Percentiles rank a stretch among this genome's conserved stretches.
phyloP scores from a whole-genome alignment of 2,329 filamentous ascomycete genomes.

The Talaromyces sp. region DNA sequence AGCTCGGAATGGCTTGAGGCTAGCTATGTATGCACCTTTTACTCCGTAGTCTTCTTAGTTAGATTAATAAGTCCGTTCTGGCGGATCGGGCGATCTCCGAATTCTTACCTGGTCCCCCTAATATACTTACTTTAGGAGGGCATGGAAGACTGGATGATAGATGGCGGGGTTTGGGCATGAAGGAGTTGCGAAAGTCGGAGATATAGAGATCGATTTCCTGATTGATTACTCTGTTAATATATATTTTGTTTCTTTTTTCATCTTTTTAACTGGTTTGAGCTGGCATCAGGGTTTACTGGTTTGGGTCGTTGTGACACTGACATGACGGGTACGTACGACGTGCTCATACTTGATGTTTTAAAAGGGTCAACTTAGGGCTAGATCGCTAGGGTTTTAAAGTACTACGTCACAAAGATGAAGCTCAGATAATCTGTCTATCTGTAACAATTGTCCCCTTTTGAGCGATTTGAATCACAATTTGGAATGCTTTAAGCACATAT shows the following conservation, averaged over 20 bases:
- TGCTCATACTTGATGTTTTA: no score
- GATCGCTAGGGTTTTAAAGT: neutral
- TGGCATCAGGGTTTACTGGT: neutral
- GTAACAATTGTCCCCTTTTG: neutral
- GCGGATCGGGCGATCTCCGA: conserved; percentile 1
- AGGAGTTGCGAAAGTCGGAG: neutral
- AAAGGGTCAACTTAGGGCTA: neutral
- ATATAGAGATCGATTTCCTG: neutral
- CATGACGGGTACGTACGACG: no score
- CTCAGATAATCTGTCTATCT: neutral
- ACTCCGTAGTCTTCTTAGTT: neutral
- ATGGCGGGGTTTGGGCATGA: neutral
- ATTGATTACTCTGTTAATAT: neutral
- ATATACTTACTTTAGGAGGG: neutral
- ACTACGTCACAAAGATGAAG: neutral
- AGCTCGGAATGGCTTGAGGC: neutral
- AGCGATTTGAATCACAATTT: neutral
- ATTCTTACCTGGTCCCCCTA: neutral
- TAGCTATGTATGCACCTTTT: neutral
- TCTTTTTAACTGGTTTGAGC: neutral
- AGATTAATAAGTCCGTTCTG: neutral
- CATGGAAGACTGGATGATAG: neutral
- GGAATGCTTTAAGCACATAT: neutral
- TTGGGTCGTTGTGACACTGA: neutral
- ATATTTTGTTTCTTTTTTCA: neutral